Evolutionary conservation across 352 stramenopile species (phyloP).

Genomic region (Sclerospora graminicola): DNA sequence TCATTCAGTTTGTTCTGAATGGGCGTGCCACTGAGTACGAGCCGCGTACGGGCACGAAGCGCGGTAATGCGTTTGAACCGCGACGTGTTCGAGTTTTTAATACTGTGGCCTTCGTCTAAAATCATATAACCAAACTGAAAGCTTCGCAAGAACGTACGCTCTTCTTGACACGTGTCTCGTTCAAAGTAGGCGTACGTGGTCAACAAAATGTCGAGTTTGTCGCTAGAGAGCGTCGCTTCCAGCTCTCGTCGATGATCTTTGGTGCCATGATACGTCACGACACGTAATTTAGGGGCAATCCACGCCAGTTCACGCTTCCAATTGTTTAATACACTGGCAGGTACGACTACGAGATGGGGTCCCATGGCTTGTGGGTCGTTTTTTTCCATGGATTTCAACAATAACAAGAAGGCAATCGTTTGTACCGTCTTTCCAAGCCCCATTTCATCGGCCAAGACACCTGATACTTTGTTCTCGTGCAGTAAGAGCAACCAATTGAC

Average conservation of each 20-base stretch:
- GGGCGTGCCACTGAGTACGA: constrained; percentile 82
- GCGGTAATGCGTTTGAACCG: constrained; percentile 85
- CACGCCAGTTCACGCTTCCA: constrained; percentile 88
- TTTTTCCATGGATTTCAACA: constrained; percentile 40
- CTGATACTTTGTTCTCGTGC: constrained; percentile 68
- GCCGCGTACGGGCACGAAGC: constrained; percentile 52
- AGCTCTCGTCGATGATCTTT: constrained; percentile 55
- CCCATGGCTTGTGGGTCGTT: constrained; percentile 19
- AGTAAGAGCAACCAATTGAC: constrained; percentile 78
- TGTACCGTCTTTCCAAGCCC: constrained; percentile 91
- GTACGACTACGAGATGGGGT: constrained; percentile 90
- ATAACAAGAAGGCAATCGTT: constrained; percentile 67
- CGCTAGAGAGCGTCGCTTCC: constrained; percentile 32
- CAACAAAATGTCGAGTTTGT: constrained; percentile 78
- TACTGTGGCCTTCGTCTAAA: constrained; percentile 89
- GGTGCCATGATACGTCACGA: constrained; percentile 77
- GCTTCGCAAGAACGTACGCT: constrained; percentile 65
- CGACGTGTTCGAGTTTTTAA: constrained; percentile 87
- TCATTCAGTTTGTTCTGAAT: constrained; percentile 88
- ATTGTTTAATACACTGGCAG: constrained; percentile 88
- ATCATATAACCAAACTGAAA: constrained; percentile 89
- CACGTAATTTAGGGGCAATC: constrained; percentile 86
- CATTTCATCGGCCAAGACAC: constrained; percentile 85
- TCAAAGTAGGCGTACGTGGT: constrained; percentile 91
- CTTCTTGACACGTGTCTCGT: constrained; percentile 70